Evolutionary conservation across 2,329 filamentous ascomycete genomes (phyloP).

Genomic region (Pseudogymnoascus sp.): DNA sequence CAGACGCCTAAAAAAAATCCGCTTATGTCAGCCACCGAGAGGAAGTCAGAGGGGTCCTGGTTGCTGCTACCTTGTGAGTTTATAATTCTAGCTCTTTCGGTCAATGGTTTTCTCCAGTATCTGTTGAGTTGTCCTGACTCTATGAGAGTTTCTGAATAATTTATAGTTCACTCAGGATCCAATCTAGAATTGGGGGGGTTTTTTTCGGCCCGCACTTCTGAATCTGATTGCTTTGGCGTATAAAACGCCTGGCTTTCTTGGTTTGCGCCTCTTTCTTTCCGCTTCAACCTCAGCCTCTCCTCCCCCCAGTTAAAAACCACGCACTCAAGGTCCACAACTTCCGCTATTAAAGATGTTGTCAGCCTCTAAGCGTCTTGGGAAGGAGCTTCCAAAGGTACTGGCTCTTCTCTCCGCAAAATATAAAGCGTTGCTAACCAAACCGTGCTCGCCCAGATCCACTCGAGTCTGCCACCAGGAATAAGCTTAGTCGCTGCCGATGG

Average conservation of each 20-base stretch:
- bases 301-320: neutral
- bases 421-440: neutral
- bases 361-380: constrained; percentile 50
- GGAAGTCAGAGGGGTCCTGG: neutral
- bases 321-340: neutral
- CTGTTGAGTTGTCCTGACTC: constrained; percentile 1
- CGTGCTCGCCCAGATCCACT: constrained; percentile 24
- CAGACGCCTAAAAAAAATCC: neutral
- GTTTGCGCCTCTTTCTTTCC: constrained; percentile 5
- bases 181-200: neutral
- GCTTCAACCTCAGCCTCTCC: neutral
- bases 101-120: neutral
- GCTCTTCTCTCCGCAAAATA: neutral
- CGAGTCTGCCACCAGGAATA: constrained; percentile 56
- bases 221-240: constrained; percentile 6
- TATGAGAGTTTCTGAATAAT: neutral
- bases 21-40: neutral
- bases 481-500: constrained; percentile 72
- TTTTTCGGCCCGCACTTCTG: neutral
- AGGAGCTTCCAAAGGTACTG: constrained; percentile 52
- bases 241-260: constrained; percentile 5
- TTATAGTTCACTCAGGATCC: neutral
- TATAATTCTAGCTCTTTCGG: neutral
- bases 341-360: constrained; percentile 26
- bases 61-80: constrained; percentile 7